Percentiles rank a stretch among this genome's conserved stretches.
These are phyloP conservation scores for Pseudogymnoascus sp. DNA, from an alignment of 2,329 filamentous ascomycete genomes.

Conservation along the genomic window DNA sequence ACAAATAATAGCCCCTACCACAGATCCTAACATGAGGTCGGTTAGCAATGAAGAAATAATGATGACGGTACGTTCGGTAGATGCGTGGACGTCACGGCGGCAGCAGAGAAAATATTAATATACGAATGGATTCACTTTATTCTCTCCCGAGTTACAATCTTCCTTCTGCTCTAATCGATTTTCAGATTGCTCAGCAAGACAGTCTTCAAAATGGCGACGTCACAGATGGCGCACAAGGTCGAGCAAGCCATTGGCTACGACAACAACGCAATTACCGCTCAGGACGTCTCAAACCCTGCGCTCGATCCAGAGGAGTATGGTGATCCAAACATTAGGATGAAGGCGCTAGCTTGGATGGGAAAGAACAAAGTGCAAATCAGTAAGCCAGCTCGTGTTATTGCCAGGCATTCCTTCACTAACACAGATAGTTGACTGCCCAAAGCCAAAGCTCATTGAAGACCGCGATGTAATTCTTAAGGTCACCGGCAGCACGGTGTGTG, in stretches of 20 bases:
- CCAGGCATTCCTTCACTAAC: slow-evolving; percentile 5
- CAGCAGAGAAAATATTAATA: neutral
- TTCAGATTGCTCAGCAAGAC: neutral
- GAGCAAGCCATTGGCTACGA: slow-evolving; percentile 66
- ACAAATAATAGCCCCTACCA: too few relatives aligned
- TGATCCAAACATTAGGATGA: slow-evolving; percentile 60
- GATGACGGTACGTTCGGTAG: neutral
- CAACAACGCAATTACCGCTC: slow-evolving; percentile 55
- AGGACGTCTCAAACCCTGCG: slow-evolving; percentile 63
- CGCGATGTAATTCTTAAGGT: slow-evolving; percentile 75
- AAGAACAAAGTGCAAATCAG: slow-evolving; percentile 73
- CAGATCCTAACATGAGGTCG: neutral
- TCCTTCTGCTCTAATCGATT: neutral
- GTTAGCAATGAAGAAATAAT: neutral
- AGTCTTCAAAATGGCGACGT: slow-evolving; percentile 45
- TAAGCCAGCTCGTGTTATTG: slow-evolving; percentile 29
- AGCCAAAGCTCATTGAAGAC: slow-evolving; percentile 66
- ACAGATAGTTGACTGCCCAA: slow-evolving; percentile 52
- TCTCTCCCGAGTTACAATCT: neutral
- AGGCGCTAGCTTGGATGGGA: slow-evolving; percentile 74
- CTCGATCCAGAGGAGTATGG: slow-evolving; percentile 44
- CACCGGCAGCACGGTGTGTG: slow-evolving; percentile 39
- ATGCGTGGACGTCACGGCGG: neutral
- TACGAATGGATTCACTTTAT: neutral
- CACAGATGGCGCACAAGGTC: slow-evolving; percentile 46